These are phyloP conservation scores for Carex littledalei DNA, from an alignment of 176 grass and related monocot genomes.

Conservation along the genomic window DNA sequence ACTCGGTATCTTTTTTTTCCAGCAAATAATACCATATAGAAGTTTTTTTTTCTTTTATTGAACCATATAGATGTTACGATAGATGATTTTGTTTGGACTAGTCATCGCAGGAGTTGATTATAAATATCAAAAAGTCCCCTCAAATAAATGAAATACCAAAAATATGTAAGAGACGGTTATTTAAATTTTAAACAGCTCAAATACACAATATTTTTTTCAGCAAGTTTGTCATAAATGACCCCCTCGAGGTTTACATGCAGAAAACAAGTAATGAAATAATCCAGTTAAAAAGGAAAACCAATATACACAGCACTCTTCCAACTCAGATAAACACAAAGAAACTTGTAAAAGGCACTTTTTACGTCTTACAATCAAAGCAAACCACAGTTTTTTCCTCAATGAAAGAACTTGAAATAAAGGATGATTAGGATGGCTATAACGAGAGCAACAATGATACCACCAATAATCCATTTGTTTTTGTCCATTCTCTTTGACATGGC, in stretches of 20 bases:
- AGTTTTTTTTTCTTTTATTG: too few relatives aligned
- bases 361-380: not conserved
- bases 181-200: not conserved
- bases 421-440: constrained; percentile 51
- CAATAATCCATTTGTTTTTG: constrained; percentile 72
- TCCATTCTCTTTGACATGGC: constrained; percentile 84
- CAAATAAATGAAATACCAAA: not conserved
- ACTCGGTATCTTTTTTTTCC: not conserved
- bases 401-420: constrained; percentile 81
- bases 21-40: not conserved
- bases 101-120: not conserved
- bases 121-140: not conserved
- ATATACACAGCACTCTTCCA: constrained; percentile 16
- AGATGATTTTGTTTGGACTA: not conserved
- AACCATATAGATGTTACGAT: not conserved
- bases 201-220: not conserved
- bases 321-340: constrained; percentile 14
- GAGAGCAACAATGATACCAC: constrained; percentile 44
- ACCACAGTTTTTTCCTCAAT: constrained; percentile 24
- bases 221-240: not conserved
- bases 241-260: not conserved
- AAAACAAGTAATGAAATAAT: constrained; percentile 14
- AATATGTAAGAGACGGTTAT: not conserved
- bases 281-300: not conserved
- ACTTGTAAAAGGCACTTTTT: not conserved